These are phyloP conservation scores for Cyberlindnera amylophila DNA, from an alignment of 805 yeast species.

Conservation along the genomic window DNA sequence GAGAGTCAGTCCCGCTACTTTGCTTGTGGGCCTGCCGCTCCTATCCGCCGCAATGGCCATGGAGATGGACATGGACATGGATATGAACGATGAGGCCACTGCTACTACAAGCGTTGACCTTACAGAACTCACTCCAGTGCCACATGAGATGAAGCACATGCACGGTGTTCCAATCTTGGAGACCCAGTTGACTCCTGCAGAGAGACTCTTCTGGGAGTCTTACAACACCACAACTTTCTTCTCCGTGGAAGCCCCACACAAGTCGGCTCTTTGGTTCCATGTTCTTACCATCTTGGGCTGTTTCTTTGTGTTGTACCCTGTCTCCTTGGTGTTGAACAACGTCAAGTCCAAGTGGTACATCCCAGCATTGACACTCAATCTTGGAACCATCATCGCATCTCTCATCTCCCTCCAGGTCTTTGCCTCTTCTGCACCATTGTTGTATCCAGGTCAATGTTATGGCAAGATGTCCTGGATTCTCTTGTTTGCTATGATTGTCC, in stretches of 20 bases:
- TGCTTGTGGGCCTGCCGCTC: constrained; percentile 3
- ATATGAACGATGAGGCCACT: constrained; percentile 11
- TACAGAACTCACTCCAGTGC: constrained; percentile 32
- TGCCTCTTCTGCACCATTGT: constrained; percentile 52
- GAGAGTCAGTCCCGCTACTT: constrained; percentile 3
- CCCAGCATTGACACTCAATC: constrained; percentile 51
- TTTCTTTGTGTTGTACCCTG: constrained; percentile 60
- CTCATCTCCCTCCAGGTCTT: constrained; percentile 54
- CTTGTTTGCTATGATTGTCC: constrained; percentile 48
- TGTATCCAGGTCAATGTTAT: constrained; percentile 79
- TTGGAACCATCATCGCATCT: constrained; percentile 43
- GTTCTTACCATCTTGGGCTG: constrained; percentile 40
- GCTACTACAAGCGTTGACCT: constrained; percentile 11
- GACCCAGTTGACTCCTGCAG: constrained; percentile 65
- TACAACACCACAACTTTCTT: constrained; percentile 79
- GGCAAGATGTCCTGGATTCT: constrained; percentile 60
- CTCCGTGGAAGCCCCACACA: constrained; percentile 46
- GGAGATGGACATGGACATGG: constrained; percentile 26
- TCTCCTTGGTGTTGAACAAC: constrained; percentile 60
- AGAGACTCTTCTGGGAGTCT: constrained; percentile 68
- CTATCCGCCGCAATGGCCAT: constrained; percentile 7
- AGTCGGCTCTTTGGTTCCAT: constrained; percentile 54
- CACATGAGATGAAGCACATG: constrained; percentile 43
- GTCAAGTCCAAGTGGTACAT: constrained; percentile 56
- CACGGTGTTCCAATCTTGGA: constrained; percentile 77